Base-by-base conservation (phyloP, 1,284 basidiomycete genomes). In the Erythrobasidium hasegawianum region DNA sequence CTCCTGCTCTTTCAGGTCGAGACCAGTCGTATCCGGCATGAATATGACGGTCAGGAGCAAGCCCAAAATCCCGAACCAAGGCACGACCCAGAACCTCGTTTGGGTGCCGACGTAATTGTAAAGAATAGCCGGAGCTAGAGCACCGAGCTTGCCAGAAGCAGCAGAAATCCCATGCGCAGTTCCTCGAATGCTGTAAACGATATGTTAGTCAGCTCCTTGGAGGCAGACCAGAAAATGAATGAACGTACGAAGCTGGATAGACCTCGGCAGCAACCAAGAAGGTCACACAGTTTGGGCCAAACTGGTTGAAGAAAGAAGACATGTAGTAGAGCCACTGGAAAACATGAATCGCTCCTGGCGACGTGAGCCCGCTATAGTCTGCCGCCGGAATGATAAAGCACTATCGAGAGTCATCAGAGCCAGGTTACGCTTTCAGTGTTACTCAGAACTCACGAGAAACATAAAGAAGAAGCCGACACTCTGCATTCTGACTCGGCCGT, bases 41-140 rank as follows among this genome's bases (percentile, higher is more conserved):
- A 81, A 82, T 56, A 81, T 60, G 66, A 76, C 72, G 22, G 81
- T 82, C 64, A 79, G 60, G 67, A 81, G 64, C 72, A 78, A 76
- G 29, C 80, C 82, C 64, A 76, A 74, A 27, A 83, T 77, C 57
- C 80, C 81, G 75, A 83, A 83, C 79, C 81, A 81, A 67, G 78
- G 80, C 10, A 82, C 81, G 64, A 81, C 78, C 80, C 80, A 81
- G 77, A 82, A 82, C 76, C 80, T 78, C 70, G 79, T 80, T 57
- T 75, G 76, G 60, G 72, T 58, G 54, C 57, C 60, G 50, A 77
- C 72, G 72, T 79, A 79, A 71, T 77, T 76, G 75, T 78, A 79
- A 5, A 47, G 43, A 47, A 47, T 47, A 47, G 43, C 43, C 14
- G 43, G 75, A 0, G 75, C 70, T 38, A 78, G 70, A 5, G 78